A percentile compares a stretch with the other conserved stretches of the same genome.
Conservation (phyloP, 495 filamentous ascomycete species). For the Penicillium longicatenatum region DNA sequence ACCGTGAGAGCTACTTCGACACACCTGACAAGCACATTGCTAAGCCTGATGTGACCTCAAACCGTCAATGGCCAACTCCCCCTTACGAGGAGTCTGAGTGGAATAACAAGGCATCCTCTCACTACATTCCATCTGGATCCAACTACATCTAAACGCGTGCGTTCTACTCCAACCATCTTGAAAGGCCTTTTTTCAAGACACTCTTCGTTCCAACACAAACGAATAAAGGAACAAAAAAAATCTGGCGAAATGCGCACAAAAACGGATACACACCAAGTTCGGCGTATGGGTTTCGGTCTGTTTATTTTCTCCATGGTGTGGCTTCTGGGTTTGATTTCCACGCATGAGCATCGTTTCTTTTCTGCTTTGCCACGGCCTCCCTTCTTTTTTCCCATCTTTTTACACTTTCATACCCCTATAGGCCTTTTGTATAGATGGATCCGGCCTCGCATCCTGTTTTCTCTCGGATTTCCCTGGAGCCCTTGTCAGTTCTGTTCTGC, state of each 20-base stretch:
- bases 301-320: conserved; percentile 28
- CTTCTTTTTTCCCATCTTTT: conserved; percentile 24
- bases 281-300: conserved; percentile 44
- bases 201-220: conserved; percentile 1
- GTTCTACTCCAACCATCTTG: conserved; percentile 9
- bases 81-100: conserved; percentile 90
- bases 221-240: conserved; percentile 29
- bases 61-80: conserved; percentile 91
- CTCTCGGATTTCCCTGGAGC: conserved; percentile 22
- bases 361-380: conserved; percentile 19
- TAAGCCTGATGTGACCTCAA: conserved; percentile 55
- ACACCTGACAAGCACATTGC: conserved; percentile 61
- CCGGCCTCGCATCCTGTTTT: conserved; percentile 41
- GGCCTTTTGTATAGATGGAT: conserved; percentile 44
- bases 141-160: conserved; percentile 43
- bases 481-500: conserved; percentile 12
- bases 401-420: conserved; percentile 42
- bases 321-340: conserved; percentile 26
- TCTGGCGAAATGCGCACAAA: conserved; percentile 29
- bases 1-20: conserved; percentile 71
- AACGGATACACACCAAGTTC: conserved; percentile 32
- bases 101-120: conserved; percentile 71
- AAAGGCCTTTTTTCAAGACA: conserved; percentile 15
- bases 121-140: conserved; percentile 68
- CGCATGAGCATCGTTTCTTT: conserved; percentile 11